Evolutionary conservation across 1,284 basidiomycete genomes (phyloP), one percentile per base, ranked within the genome.

Genomic region (Microbotryomycetes sp.): DNA sequence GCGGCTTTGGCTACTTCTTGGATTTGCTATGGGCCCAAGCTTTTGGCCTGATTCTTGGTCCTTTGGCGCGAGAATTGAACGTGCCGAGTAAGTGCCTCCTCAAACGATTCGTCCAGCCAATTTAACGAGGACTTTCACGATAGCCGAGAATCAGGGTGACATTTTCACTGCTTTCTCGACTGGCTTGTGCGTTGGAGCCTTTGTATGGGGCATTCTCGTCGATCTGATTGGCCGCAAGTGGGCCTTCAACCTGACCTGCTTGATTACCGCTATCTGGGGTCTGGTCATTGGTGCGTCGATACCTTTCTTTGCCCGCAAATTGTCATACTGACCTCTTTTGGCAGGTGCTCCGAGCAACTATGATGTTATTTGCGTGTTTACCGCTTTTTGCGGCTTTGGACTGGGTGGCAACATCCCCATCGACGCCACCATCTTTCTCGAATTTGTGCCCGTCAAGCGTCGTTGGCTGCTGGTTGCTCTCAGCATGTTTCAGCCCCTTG

Each of bases 341-440:
- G 80, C 0, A 41, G 35, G 72, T 3, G 69, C 71, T 15, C 66
- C 66, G 23, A 70, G 69, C 67, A 76, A 76, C 63, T 76, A 72
- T 55, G 65, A 52, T 16, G 75, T 72, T 0, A 71, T 76, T 45
- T 75, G 74, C 67, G 73, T 72, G 56, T 70, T 78, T 58, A 69
- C 73, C 46, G 70, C 72, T 49, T 61, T 75, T 7, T 68, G 72
- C 21, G 72, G 72, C 2, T 45, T 70, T 48, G 56, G 61, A 7
- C 61, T 68, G 15, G 67, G 67, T 35, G 67, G 70, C 26, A 71
- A 71, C 56, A 70, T 71, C 52, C 77, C 88, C 0, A 86, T 90
- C 5, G 88, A 90, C 72, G 85, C 86, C 16, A 83, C 86, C 0
- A 84, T 89, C 54, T 87, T 88, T 2, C 79, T 89, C 15, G 86